A percentile compares a stretch with the other conserved stretches of the same genome.
These are phyloP conservation scores for Phytophthora citricola DNA, from an alignment of 352 stramenopile species.

Conservation along the genomic window DNA sequence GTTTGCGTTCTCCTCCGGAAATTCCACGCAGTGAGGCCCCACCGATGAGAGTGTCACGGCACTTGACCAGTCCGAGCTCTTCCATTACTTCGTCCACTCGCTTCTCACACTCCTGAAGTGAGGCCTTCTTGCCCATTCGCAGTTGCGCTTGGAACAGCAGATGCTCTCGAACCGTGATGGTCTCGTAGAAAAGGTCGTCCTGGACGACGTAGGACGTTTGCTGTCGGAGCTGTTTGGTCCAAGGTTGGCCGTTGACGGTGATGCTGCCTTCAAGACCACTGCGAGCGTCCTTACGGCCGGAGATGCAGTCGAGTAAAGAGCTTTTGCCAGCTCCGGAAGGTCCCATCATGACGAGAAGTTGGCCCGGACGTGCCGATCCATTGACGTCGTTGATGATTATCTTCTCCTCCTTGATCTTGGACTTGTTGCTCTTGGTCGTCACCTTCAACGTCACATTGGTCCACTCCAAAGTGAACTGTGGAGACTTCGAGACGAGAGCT, in stretches of 20 bases:
- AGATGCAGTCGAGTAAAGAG: constrained; percentile 61
- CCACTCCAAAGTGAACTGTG: constrained; percentile 2
- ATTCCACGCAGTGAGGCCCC: constrained; percentile 51
- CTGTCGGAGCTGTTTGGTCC: constrained; percentile 44
- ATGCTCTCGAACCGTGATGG: constrained; percentile 88
- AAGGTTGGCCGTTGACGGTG: constrained; percentile 59
- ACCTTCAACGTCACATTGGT: constrained; percentile 7
- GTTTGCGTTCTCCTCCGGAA: constrained; percentile 79
- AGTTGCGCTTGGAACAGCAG: constrained; percentile 81
- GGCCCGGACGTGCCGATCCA: constrained; percentile 41
- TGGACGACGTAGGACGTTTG: constrained; percentile 79
- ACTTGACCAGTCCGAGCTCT: constrained; percentile 54
- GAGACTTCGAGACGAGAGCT: neutral
- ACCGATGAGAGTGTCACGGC: constrained; percentile 55
- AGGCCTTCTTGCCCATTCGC: constrained; percentile 44
- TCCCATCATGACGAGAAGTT: constrained; percentile 69
- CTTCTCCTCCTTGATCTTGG: constrained; percentile 41
- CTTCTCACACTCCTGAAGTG: constrained; percentile 20
- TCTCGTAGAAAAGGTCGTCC: constrained; percentile 87
- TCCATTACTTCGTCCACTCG: constrained; percentile 50
- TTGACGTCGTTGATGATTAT: constrained; percentile 55
- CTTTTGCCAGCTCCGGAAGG: constrained; percentile 66
- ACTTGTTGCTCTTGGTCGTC: constrained; percentile 1
- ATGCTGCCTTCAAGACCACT: constrained; percentile 55
- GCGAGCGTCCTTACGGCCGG: constrained; percentile 45